Evolutionary conservation across 495 filamentous ascomycete species (phyloP).

Genomic region (Tuber indicum): DNA sequence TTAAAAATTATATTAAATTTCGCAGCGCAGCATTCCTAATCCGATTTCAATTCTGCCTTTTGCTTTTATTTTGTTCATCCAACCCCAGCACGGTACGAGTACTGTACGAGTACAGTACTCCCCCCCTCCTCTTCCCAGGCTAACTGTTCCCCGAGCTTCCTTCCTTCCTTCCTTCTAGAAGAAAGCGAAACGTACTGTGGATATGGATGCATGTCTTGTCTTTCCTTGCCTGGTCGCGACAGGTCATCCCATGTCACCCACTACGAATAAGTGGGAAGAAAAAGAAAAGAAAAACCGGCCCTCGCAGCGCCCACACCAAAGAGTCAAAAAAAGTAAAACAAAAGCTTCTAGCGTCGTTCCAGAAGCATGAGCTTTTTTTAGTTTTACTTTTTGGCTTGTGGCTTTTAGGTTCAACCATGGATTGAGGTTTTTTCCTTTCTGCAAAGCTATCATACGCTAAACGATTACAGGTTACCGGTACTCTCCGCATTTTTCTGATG

Average conservation of each 20-base stretch:
- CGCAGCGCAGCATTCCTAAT: not conserved
- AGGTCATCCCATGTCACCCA: not conserved
- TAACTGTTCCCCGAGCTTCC: not conserved
- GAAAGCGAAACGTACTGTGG: not conserved
- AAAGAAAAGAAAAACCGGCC: not conserved
- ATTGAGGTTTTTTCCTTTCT: not conserved
- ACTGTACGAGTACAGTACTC: not conserved
- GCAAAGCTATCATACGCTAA: not conserved
- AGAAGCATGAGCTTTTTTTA: slow-evolving; percentile 22
- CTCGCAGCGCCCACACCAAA: not conserved
- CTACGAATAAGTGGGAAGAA: not conserved
- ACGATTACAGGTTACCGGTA: not conserved
- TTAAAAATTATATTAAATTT: not conserved
- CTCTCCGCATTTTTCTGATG: not conserved
- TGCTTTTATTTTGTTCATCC: not conserved
- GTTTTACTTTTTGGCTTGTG: not conserved
- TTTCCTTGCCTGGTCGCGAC: not conserved
- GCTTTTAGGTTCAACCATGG: not conserved
- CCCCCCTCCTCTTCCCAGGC: not conserved
- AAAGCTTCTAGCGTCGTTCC: slow-evolving; percentile 17
- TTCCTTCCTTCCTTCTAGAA: not conserved
- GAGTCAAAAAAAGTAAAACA: slow-evolving; percentile 10
- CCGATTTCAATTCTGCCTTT: not conserved
- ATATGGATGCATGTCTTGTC: not conserved
- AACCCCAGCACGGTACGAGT: not conserved